phyloP scores from a whole-genome alignment of 208 protist species.

The Strigomonas culicis region DNA sequence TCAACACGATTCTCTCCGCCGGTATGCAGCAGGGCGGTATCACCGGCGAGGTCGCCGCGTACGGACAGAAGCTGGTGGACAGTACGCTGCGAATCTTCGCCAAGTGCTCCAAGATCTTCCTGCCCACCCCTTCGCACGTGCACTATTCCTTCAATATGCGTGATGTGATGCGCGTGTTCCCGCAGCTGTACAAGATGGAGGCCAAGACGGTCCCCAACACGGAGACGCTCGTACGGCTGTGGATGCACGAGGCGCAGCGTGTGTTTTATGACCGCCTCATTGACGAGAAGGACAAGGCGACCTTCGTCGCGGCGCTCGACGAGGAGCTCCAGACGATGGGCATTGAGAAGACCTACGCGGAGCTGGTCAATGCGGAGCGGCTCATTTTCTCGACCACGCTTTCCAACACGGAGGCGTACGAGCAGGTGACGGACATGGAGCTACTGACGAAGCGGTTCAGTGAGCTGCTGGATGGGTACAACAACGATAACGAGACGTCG shows the following conservation, averaged over 20 bases:
- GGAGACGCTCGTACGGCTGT: conserved; percentile 83
- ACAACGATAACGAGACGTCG: conserved; percentile 88
- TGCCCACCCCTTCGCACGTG: conserved; percentile 97
- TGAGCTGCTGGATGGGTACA: conserved; percentile 91
- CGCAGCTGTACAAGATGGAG: conserved; percentile 90
- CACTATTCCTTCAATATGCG: conserved; percentile 99
- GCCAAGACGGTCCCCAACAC: conserved; percentile 54
- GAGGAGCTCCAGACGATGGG: conserved; percentile 63
- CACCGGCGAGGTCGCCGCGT: conserved; percentile 46
- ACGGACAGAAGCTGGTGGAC: conserved; percentile 69
- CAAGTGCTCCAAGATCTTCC: conserved; percentile 82
- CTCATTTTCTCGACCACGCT: conserved; percentile 95
- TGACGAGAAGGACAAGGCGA: conserved; percentile 77
- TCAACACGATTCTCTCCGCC: conserved; percentile 91
- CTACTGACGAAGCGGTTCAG: conserved; percentile 65
- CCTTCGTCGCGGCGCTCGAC: conserved; percentile 74
- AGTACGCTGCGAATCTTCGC: conserved; percentile 94
- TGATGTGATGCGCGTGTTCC: conserved; percentile 97
- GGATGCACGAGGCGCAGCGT: conserved; percentile 95
- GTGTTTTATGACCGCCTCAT: conserved; percentile 96
- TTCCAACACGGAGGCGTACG: conserved; percentile 74
- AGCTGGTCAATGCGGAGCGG: conserved; percentile 61
- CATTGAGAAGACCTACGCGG: conserved; percentile 50
- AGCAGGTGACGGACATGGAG: conserved; percentile 88
- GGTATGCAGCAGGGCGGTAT: conserved; percentile 81